Base-by-base conservation (phyloP, 345 rosid species). In the Schrenkiella parvula region DNA sequence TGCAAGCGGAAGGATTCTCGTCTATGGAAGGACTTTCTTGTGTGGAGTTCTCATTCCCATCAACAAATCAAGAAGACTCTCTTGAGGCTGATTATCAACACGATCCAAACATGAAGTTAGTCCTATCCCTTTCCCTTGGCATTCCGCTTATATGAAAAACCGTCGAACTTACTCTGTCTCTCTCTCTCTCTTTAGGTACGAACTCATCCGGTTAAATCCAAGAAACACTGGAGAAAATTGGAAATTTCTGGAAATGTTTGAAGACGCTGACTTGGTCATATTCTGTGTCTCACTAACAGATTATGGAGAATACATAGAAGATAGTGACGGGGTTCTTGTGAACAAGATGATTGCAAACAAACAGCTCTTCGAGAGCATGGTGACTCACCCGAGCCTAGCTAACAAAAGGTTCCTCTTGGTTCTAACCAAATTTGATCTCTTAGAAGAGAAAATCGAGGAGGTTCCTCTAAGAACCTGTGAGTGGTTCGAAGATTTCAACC, bases 301-400 rank as follows among this genome's bases (percentile, higher is more conserved):
- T 59, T 95, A 89, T 1, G 84, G 74, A 46, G 81, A 87, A 74
- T 81, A 68, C 78, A 65, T 69, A 7, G 69, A 81, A 71, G 92
- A 87, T 78, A 18, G 32, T 0, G 77, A 76, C 0, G 96, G 97
- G 48, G 74, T 73, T 78, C 71, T 15, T 43, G 75, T 59, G 54
- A 95, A 91, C 89, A 91, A 91, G 83, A 95, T 95, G 92, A 21
- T 95, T 52, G 89, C 84, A 15, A 89, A 85, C 91, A 89, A 70
- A 76, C 68, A 84, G 58, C 83, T 89, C 42, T 85, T 95, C 6
- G 85, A 91, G 66, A 80, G 53, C 46, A 78, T 87, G 8, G 87
- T 70, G 28, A 89, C 81, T 0, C 84, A 88, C 73, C 95, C 89
- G 6, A 67, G 65, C 70, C 85, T 91, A 18, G 74, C 83, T 44